Conservation (phyloP, 2,329 filamentous ascomycete species). For the Clarireedia monteithiana region DNA sequence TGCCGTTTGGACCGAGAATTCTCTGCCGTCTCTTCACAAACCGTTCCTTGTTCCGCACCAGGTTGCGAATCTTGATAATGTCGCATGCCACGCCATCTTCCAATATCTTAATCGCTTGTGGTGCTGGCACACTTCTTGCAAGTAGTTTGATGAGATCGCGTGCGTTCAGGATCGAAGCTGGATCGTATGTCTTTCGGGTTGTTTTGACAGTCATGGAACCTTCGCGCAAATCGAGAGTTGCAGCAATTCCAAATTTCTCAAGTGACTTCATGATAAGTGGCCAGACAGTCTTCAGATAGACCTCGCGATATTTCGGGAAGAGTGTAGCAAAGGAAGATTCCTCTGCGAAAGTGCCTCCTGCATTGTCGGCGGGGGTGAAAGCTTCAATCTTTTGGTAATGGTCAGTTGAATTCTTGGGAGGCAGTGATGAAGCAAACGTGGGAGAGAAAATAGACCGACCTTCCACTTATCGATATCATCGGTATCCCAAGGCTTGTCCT, state of each 20-base stretch:
- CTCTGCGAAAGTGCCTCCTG: conserved; percentile 77
- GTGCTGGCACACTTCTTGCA: conserved; percentile 82
- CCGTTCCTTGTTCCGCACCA: conserved; percentile 88
- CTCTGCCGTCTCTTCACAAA: conserved; percentile 93
- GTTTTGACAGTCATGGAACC: conserved; percentile 97
- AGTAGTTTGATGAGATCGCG: conserved; percentile 91
- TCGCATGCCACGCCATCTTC: conserved; percentile 89
- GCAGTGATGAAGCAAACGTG: neutral
- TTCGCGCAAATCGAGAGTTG: conserved; percentile 88
- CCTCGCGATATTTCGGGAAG: conserved; percentile 95
- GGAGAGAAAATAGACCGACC: conserved; percentile 32
- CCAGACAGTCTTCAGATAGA: conserved; percentile 90
- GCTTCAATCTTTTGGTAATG: conserved; percentile 53
- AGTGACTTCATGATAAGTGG: conserved; percentile 80
- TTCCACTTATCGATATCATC: conserved; percentile 98
- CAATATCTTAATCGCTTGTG: conserved; percentile 88
- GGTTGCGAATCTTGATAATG: conserved; percentile 87
- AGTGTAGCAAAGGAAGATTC: conserved; percentile 84
- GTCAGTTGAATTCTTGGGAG: neutral
- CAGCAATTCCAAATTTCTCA: conserved; percentile 81
- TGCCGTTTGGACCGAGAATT: conserved; percentile 84
- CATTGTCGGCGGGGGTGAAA: conserved; percentile 82
- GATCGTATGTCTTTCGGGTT: conserved; percentile 84
- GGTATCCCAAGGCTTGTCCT: conserved; percentile 90
- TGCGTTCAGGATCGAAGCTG: conserved; percentile 86